Percentiles rank a stretch among this genome's conserved stretches.
Conservation (phyloP, 257 asterid species). For the Solanum sejunctum region DNA sequence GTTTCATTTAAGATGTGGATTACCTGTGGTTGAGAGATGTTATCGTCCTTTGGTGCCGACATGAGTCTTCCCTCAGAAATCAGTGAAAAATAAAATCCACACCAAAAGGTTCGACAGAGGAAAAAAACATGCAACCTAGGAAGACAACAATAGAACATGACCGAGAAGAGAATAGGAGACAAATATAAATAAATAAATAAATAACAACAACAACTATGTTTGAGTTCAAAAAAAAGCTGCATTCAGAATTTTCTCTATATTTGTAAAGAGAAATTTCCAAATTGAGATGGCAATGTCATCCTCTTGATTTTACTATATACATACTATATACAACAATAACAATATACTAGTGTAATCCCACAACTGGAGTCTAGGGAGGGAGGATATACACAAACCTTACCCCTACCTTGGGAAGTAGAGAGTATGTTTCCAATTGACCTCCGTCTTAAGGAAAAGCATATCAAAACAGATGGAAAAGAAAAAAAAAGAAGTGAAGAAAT, state of each 20-base stretch:
- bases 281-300: neutral
- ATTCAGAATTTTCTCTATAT: neutral
- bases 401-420: neutral
- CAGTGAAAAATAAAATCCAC: neutral
- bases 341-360: neutral
- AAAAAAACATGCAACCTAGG: neutral
- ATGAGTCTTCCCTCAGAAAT: slow-evolving; percentile 13
- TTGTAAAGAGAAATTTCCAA: neutral
- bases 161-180: neutral
- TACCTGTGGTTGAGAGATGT: slow-evolving; percentile 42
- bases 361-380: neutral
- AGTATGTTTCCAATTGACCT: neutral
- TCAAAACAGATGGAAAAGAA: no score
- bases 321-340: neutral
- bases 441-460: neutral
- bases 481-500: neutral
- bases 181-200: neutral
- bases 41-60: slow-evolving; percentile 39
- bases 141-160: neutral
- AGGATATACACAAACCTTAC: neutral
- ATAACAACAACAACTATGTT: neutral
- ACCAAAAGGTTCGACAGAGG: neutral
- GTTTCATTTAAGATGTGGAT: neutral
- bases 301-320: neutral
- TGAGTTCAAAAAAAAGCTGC: neutral